Percentiles rank a stretch among this genome's conserved stretches.
Conservation (phyloP, 495 filamentous ascomycete species). For the Neurospora pannonica region DNA sequence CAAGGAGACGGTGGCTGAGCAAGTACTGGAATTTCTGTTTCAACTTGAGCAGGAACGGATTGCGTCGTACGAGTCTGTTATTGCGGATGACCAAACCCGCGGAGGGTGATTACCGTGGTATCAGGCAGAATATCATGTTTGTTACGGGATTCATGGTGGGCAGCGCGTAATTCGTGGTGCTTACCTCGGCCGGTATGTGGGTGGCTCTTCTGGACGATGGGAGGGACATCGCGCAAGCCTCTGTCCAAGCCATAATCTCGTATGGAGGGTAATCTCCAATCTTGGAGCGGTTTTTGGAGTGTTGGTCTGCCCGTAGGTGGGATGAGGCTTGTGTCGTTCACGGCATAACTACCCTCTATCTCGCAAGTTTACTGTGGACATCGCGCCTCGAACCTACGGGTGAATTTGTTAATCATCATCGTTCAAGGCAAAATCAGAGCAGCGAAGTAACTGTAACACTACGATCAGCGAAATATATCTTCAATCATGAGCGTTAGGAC, state of each 20-base stretch:
- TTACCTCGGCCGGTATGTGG: neutral
- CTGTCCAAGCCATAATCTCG: neutral
- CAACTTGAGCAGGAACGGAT: slow-evolving; percentile 6
- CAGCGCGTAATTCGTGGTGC: neutral
- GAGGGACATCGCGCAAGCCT: neutral
- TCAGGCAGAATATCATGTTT: neutral
- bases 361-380: neutral
- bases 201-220: neutral
- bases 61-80: neutral
- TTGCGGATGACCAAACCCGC: neutral
- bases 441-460: neutral
- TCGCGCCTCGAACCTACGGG: neutral
- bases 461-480: neutral
- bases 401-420: neutral
- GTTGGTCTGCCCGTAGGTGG: neutral
- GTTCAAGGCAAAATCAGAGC: neutral
- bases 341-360: neutral
- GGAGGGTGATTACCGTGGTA: neutral
- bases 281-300: neutral
- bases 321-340: neutral
- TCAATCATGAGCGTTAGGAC: neutral
- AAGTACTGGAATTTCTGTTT: slow-evolving; percentile 15
- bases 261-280: neutral
- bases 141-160: neutral
- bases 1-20: slow-evolving; percentile 24